phyloP scores from a whole-genome alignment of 2,329 filamentous ascomycete species.

The Colletotrichum sp. region DNA sequence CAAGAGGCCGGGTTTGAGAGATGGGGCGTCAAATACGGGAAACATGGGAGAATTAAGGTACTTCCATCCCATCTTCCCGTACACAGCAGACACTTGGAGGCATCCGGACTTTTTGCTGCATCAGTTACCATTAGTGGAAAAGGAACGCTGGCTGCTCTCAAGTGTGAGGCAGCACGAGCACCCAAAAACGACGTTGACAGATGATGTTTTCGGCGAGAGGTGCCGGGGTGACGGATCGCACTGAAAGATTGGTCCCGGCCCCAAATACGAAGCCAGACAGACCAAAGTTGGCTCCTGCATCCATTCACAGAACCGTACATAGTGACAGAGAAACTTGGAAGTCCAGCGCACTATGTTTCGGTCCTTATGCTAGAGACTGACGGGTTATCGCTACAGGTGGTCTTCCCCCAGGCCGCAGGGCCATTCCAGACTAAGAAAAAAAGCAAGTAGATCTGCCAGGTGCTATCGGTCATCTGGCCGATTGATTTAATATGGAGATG shows the following conservation, averaged over 20 bases:
- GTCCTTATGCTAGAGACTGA: background rate
- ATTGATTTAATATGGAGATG: slow-evolving; percentile 16
- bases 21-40: slow-evolving; percentile 18
- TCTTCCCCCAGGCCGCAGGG: background rate
- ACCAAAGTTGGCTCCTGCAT: background rate
- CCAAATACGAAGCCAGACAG: background rate
- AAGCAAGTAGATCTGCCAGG: slow-evolving; percentile 17
- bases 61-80: slow-evolving; percentile 1
- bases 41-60: slow-evolving; percentile 17
- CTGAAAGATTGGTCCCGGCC: background rate
- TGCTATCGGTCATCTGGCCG: slow-evolving; percentile 17
- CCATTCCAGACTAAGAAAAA: background rate
- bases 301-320: background rate
- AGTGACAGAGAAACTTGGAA: background rate
- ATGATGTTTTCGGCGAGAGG: background rate
- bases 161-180: background rate
- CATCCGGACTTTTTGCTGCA: background rate
- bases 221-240: background rate
- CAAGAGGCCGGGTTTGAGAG: background rate
- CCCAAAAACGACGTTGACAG: background rate
- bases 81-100: background rate
- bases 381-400: background rate
- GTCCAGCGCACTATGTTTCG: background rate
- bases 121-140: slow-evolving; percentile 3
- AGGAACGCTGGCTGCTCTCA: background rate